These are phyloP conservation scores for Striga hermonthica DNA, from an alignment of 305 asterid species.

Conservation along the genomic window DNA sequence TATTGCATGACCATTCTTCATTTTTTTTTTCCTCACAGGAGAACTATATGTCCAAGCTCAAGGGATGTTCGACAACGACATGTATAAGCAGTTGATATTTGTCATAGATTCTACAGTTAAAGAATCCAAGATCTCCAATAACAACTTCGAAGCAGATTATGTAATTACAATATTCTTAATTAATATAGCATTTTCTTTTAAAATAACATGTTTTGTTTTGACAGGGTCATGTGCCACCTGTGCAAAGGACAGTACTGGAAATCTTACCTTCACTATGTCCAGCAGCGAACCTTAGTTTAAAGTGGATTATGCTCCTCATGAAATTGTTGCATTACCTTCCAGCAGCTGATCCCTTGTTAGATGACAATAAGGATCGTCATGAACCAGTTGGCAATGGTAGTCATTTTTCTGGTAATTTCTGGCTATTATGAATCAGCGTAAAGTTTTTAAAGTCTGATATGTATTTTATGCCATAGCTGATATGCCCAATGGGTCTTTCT, in stretches of 20 bases:
- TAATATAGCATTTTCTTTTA: slow-evolving; percentile 21
- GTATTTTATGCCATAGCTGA: slow-evolving; percentile 32
- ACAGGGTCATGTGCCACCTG: slow-evolving; percentile 86
- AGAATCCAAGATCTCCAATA: slow-evolving; percentile 57
- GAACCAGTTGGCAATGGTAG: slow-evolving; percentile 36
- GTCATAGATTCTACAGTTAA: slow-evolving; percentile 67
- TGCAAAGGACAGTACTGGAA: slow-evolving; percentile 82
- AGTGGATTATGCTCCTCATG: slow-evolving; percentile 76
- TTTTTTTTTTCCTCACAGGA: slow-evolving; percentile 48
- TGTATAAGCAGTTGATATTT: slow-evolving; percentile 67
- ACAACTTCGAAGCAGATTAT: slow-evolving; percentile 85
- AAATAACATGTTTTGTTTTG: slow-evolving; percentile 30
- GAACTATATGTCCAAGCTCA: slow-evolving; percentile 86
- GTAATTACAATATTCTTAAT: slow-evolving; percentile 46
- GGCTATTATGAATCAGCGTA: slow-evolving; percentile 29
- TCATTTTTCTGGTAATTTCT: slow-evolving; percentile 38
- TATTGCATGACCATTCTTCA: slow-evolving; percentile 20
- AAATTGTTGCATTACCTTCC: slow-evolving; percentile 78
- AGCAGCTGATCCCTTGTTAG: slow-evolving; percentile 54
- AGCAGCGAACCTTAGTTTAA: slow-evolving; percentile 67
- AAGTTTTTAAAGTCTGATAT: slow-evolving; percentile 23
- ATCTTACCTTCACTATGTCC: slow-evolving; percentile 72
- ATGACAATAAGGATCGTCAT: slow-evolving; percentile 44
- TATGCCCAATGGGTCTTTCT: slow-evolving; percentile 38
- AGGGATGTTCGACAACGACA: slow-evolving; percentile 65